Conservation (phyloP, 2,329 filamentous ascomycete genomes). For the Arachnomyces sp. region DNA sequence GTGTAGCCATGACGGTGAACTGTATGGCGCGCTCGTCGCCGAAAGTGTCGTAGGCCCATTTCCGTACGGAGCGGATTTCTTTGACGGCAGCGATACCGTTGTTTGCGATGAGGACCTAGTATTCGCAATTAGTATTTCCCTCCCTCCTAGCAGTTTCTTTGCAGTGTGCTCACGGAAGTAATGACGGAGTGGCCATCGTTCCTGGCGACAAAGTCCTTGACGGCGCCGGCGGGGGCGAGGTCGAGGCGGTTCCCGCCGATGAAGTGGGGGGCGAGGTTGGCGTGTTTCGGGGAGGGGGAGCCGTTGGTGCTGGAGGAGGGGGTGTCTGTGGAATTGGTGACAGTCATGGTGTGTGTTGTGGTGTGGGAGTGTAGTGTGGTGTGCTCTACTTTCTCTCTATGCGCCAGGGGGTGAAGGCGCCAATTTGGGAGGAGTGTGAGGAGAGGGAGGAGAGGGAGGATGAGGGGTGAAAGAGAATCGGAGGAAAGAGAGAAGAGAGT, state of each 20-base stretch:
- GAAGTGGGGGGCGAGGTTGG: slow-evolving; percentile 77
- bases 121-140: too few species aligned
- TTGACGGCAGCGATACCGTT: slow-evolving; percentile 99
- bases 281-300: slow-evolving; percentile 69
- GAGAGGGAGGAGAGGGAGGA: slow-evolving; percentile 2
- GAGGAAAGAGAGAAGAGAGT: slow-evolving; percentile 13
- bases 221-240: slow-evolving; percentile 70
- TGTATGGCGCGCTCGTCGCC: slow-evolving; percentile 97
- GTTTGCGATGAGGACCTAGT: slow-evolving; percentile 92
- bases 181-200: slow-evolving; percentile 96
- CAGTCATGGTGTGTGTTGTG: slow-evolving; percentile 28
- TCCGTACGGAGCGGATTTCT: slow-evolving; percentile 96
- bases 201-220: slow-evolving; percentile 90
- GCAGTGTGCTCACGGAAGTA: slow-evolving; percentile 65
- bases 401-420: too few species aligned
- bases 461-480: too few species aligned
- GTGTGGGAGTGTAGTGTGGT: too few species aligned
- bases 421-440: slow-evolving; percentile 1
- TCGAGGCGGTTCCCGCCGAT: slow-evolving; percentile 87
- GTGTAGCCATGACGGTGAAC: slow-evolving; percentile 99
- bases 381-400: too few species aligned
- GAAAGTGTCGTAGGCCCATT: slow-evolving; percentile 99
- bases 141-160: background rate
- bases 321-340: slow-evolving; percentile 24
- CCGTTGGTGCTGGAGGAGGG: slow-evolving; percentile 36